Evolutionary conservation across 2,329 filamentous ascomycete genomes (phyloP).

Genomic region (Grosmannia clavigera): DNA sequence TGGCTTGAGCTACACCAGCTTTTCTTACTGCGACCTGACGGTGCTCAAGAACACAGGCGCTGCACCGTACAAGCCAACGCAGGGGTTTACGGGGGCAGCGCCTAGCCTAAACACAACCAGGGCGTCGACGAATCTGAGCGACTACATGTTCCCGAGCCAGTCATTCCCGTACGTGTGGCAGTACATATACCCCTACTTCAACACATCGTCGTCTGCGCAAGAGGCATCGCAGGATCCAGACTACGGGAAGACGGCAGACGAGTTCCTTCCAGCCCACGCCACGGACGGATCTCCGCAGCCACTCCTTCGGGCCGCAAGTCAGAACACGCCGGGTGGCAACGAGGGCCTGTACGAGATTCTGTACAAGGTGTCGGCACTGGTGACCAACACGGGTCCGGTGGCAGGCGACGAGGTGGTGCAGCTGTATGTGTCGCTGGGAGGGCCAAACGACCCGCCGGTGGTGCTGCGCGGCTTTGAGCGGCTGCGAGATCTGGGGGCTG

Average conservation of each 20-base stretch:
- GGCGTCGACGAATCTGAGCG: slow-evolving; percentile 45
- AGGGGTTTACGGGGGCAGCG: slow-evolving; percentile 48
- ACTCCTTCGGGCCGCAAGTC: slow-evolving; percentile 34
- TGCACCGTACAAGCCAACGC: slow-evolving; percentile 42
- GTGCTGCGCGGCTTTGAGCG: slow-evolving; percentile 74
- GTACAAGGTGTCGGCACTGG: slow-evolving; percentile 53
- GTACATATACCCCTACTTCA: slow-evolving; percentile 63
- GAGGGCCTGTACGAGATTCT: slow-evolving; percentile 53
- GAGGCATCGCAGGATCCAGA: slow-evolving; percentile 44
- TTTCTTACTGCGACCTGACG: slow-evolving; percentile 57
- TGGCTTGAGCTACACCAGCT: slow-evolving; percentile 70
- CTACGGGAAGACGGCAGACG: slow-evolving; percentile 45
- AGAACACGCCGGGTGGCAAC: slow-evolving; percentile 46
- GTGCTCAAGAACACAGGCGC: slow-evolving; percentile 35
- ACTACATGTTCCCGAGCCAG: slow-evolving; percentile 56
- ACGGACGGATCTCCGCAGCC: slow-evolving; percentile 44
- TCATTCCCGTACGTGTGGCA: slow-evolving; percentile 36
- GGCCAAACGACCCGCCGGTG: slow-evolving; percentile 53
- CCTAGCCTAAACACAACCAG: slow-evolving; percentile 49
- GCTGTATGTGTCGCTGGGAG: slow-evolving; percentile 71
- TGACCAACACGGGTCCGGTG: slow-evolving; percentile 58
- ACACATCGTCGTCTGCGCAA: slow-evolving; percentile 42
- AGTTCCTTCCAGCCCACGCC: slow-evolving; percentile 49
- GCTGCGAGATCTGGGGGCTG: slow-evolving; percentile 52
- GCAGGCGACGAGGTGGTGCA: slow-evolving; percentile 62